A percentile compares a stretch with the other conserved stretches of the same genome.
These are phyloP conservation scores for Juncus inflexus DNA, from an alignment of 176 grass and related monocot genomes.

Conservation along the genomic window DNA sequence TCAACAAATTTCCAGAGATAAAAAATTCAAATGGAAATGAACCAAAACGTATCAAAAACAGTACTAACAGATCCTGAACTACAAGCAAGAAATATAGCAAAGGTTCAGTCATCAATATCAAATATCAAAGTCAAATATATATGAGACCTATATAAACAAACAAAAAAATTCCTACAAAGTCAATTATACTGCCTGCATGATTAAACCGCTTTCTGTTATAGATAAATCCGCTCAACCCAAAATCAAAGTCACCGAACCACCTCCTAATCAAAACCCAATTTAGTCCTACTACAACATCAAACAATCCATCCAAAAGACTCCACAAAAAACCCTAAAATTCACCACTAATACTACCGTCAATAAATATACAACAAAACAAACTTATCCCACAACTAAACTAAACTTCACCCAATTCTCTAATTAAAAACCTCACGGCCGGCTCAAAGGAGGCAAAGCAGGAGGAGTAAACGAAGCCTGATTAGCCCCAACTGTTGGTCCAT, in stretches of 20 bases:
- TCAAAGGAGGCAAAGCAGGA: constrained; percentile 21
- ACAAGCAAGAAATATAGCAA: background rate
- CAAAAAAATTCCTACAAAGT: background rate
- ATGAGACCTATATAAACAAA: background rate
- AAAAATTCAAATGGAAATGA: no score
- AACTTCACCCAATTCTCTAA: background rate
- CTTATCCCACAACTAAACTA: background rate
- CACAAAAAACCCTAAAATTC: no score
- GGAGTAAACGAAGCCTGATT: constrained; percentile 5
- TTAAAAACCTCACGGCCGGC: constrained; percentile 13
- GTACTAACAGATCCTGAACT: background rate
- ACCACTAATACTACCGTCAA: no score
- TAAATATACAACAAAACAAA: background rate
- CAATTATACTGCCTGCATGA: background rate
- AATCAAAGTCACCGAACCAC: background rate
- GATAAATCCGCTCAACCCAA: no score
- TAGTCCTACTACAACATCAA: background rate
- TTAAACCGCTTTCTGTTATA: background rate
- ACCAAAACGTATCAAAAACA: no score
- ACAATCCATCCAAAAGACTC: no score
- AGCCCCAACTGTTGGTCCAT: constrained; percentile 3
- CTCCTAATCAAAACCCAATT: background rate
- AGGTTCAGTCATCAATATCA: background rate
- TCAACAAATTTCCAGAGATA: no score
- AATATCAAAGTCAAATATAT: constrained; percentile 3